A percentile compares a stretch with the other conserved stretches of the same genome.
phyloP scores from a whole-genome alignment of 345 rosid species.

The Tarenaya hassleriana region DNA sequence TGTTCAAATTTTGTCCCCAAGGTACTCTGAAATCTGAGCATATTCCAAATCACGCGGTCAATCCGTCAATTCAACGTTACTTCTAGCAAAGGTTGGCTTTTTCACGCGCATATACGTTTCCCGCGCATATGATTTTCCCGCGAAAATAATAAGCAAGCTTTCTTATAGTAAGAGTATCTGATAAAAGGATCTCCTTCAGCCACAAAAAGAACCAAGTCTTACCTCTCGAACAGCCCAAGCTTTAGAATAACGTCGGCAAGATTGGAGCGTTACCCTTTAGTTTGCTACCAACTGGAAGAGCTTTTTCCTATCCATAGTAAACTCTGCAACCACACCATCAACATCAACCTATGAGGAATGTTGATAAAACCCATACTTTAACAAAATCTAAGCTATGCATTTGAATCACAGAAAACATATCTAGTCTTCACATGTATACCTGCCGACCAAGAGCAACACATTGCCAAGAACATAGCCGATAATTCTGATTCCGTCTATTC shows the following conservation, averaged over 20 bases:
- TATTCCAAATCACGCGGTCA: no score
- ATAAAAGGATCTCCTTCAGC: no score
- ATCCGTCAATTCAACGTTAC: no score
- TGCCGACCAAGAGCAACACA: conserved; percentile 96
- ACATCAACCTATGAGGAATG: conserved; percentile 71
- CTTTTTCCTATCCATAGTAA: conserved; percentile 89
- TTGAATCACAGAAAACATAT: conserved; percentile 13
- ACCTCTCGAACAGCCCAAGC: conserved; percentile 99
- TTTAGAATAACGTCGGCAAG: conserved; percentile 94
- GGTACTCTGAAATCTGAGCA: no score
- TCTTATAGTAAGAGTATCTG: no score
- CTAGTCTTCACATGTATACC: conserved; percentile 38
- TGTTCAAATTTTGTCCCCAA: no score
- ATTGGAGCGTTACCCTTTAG: conserved; percentile 89
- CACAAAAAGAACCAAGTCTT: background rate
- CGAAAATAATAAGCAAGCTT: no score
- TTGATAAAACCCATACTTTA: background rate
- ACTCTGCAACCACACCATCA: conserved; percentile 96
- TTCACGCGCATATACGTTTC: no score
- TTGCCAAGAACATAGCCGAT: conserved; percentile 97
- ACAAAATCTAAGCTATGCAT: background rate
- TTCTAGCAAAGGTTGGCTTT: no score
- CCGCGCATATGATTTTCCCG: no score
- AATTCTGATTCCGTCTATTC: conserved; percentile 82
- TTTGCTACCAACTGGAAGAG: conserved; percentile 94